Evolutionary conservation across 1,139 yeast genomes (phyloP).

Genomic region (Scheffersomyces insectosa): DNA sequence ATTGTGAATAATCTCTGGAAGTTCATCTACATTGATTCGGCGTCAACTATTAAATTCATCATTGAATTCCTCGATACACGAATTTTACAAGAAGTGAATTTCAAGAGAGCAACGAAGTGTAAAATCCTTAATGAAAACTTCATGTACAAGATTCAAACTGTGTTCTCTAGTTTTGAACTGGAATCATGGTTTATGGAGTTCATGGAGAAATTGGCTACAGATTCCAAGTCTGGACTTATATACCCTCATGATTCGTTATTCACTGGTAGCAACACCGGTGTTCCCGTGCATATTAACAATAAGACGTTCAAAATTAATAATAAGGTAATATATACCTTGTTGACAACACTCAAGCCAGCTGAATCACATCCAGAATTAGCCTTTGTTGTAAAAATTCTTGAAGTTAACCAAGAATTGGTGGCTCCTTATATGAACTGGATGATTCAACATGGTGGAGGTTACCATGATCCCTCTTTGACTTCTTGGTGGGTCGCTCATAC

Average conservation of each 20-base stretch:
- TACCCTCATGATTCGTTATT: constrained; percentile 64
- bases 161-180: constrained; percentile 45
- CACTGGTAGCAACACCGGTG: constrained; percentile 29
- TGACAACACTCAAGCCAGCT: constrained; percentile 78
- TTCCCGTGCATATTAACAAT: constrained; percentile 41
- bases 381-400: constrained; percentile 53
- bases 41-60: constrained; percentile 39
- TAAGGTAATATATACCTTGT: constrained; percentile 61
- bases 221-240: constrained; percentile 58
- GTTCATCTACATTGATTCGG: constrained; percentile 53
- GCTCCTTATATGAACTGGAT: constrained; percentile 68
- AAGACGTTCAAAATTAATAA: constrained; percentile 61
- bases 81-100: constrained; percentile 60
- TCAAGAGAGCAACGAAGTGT: constrained; percentile 70
- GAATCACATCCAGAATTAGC: constrained; percentile 65
- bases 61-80: constrained; percentile 49
- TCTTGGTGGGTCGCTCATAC: constrained; percentile 84
- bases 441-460: constrained; percentile 54
- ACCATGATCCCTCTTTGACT: constrained; percentile 69
- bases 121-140: constrained; percentile 79
- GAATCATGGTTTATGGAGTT: constrained; percentile 31
- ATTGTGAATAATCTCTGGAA: constrained; percentile 68
- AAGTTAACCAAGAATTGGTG: constrained; percentile 64
- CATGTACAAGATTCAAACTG: constrained; percentile 54
- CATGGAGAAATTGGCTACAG: constrained; percentile 46